Conservation (phyloP, 192 early-diverging fungal species). For the Mortierella alpina region DNA sequence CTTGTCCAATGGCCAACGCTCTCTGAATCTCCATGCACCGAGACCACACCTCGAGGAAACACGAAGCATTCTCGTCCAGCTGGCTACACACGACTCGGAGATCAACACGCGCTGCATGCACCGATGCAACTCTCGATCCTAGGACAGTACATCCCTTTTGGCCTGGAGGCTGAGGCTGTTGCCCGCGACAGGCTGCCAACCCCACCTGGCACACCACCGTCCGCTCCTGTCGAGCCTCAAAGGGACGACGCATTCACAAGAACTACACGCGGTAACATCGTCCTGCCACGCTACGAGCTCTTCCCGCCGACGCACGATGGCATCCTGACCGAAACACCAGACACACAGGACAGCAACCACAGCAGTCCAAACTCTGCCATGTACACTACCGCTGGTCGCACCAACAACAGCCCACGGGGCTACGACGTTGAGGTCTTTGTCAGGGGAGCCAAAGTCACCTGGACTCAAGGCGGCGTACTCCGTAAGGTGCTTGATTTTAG, state of each 20-base stretch:
- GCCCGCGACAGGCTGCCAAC: too few species aligned
- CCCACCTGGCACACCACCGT: too few species aligned
- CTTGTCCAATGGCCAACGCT: too few species aligned
- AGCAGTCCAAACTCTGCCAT: not conserved
- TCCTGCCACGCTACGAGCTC: constrained; percentile 13
- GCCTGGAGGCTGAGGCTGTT: too few species aligned
- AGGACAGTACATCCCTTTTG: too few species aligned
- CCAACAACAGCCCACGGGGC: constrained; percentile 9
- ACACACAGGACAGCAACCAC: not conserved
- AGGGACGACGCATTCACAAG: not conserved
- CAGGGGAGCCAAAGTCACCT: constrained; percentile 40
- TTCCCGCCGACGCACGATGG: constrained; percentile 41
- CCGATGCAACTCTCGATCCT: too few species aligned
- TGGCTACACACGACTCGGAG: too few species aligned
- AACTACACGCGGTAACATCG: not conserved
- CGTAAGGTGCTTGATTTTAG: constrained; percentile 47
- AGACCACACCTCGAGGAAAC: too few species aligned
- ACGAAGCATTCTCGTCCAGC: too few species aligned
- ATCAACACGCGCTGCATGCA: too few species aligned
- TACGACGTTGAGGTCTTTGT: constrained; percentile 54
- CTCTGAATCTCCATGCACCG: too few species aligned
- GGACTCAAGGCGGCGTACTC: constrained; percentile 52
- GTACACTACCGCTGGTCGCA: not conserved
- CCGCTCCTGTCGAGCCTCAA: too few species aligned
- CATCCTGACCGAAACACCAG: constrained; percentile 5